Conservation (phyloP, 148 eudicot genomes). For the Arctostaphylos glauca region DNA sequence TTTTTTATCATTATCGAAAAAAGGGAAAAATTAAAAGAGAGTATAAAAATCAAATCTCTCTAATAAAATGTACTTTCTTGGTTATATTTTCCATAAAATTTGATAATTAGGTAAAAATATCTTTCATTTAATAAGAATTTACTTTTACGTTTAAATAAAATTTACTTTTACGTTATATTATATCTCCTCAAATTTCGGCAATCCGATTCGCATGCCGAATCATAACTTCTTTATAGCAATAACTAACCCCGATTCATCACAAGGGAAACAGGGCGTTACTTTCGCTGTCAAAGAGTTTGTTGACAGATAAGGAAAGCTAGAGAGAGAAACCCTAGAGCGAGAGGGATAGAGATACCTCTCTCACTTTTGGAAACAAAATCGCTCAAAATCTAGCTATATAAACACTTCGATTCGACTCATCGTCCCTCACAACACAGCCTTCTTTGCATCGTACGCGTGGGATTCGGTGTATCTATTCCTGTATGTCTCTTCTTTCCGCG, state of each 20-base stretch:
- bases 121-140: too few relatives aligned
- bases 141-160: neutral
- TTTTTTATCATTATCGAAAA: too few relatives aligned
- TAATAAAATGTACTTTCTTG: too few relatives aligned
- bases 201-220: neutral
- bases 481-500: neutral
- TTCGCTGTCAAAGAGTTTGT: constrained; percentile 16
- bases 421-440: neutral
- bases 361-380: neutral
- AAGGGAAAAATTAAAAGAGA: too few relatives aligned
- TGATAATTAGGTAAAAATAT: too few relatives aligned
- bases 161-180: neutral
- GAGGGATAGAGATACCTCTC: neutral
- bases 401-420: constrained; percentile 1
- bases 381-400: neutral
- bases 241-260: neutral
- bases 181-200: neutral
- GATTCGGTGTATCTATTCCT: neutral
- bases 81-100: too few relatives aligned
- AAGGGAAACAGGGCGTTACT: neutral
- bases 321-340: constrained; percentile 22
- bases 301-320: constrained; percentile 24
- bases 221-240: neutral
- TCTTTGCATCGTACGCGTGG: neutral
- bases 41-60: too few relatives aligned